Conservation (phyloP, 345 rosid genomes). For the Firmiana major region DNA sequence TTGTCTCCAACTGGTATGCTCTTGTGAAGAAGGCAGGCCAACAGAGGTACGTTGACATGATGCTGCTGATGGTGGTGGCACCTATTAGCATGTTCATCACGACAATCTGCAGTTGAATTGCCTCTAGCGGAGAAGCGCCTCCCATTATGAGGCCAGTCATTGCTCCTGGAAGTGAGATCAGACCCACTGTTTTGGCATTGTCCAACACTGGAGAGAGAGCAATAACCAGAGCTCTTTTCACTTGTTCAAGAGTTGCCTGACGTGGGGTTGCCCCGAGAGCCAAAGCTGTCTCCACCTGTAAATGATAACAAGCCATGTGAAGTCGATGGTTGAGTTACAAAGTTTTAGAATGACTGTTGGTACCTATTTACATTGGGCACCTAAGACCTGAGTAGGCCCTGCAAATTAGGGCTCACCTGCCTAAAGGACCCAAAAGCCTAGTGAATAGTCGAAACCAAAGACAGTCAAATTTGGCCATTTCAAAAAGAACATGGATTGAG, state of each 20-base stretch:
- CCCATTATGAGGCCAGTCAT: constrained; percentile 98
- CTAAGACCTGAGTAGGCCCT: too few relatives aligned
- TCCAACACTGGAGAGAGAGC: constrained; percentile 85
- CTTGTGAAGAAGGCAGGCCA: constrained; percentile 93
- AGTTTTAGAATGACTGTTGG: background rate
- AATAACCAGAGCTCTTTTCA: constrained; percentile 69
- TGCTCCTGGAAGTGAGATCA: constrained; percentile 80
- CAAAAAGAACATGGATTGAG: too few relatives aligned
- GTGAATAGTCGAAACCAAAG: too few relatives aligned
- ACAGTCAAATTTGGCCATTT: too few relatives aligned
- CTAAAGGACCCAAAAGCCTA: too few relatives aligned
- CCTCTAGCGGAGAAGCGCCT: constrained; percentile 86
- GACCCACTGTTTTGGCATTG: constrained; percentile 92
- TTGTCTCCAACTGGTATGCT: constrained; percentile 67
- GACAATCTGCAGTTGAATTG: constrained; percentile 91
- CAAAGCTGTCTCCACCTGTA: constrained; percentile 83
- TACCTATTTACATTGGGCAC: too few relatives aligned
- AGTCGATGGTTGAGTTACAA: background rate
- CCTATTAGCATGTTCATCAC: constrained; percentile 93
- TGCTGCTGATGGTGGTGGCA: constrained; percentile 77
- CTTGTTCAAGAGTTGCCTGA: constrained; percentile 69
- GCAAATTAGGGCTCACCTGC: too few relatives aligned
- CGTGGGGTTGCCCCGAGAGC: constrained; percentile 87
- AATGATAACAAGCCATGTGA: background rate
- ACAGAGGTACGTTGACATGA: constrained; percentile 71